phyloP scores from a whole-genome alignment of 1,284 basidiomycete species.

The Porogramme epimiltina region DNA sequence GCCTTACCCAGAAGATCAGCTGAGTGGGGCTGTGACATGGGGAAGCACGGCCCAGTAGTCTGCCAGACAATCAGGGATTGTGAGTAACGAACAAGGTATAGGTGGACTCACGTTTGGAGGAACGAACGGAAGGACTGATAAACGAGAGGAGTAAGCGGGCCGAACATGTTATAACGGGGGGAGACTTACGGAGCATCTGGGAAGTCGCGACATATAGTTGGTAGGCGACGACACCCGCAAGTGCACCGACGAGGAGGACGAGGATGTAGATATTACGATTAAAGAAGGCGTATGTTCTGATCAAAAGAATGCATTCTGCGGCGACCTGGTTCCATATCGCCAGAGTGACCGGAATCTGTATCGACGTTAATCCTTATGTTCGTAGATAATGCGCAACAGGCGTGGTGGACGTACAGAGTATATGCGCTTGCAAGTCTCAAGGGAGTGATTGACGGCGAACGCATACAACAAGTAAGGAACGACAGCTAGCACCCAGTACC shows the following conservation, averaged over 20 bases:
- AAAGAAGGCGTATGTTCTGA: slow-evolving; percentile 83
- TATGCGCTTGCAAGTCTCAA: slow-evolving; percentile 62
- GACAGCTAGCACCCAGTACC: slow-evolving; percentile 78
- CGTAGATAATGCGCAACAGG: slow-evolving; percentile 1
- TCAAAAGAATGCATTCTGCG: slow-evolving; percentile 76
- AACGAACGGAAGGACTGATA: slow-evolving; percentile 68
- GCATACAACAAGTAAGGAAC: slow-evolving; percentile 75
- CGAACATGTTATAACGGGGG: background rate
- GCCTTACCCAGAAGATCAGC: slow-evolving; percentile 71
- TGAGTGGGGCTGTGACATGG: slow-evolving; percentile 74
- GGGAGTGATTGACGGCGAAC: slow-evolving; percentile 67
- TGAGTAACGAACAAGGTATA: background rate
- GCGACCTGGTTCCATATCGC: slow-evolving; percentile 86
- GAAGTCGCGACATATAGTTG: slow-evolving; percentile 77
- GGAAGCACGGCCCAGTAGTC: slow-evolving; percentile 69
- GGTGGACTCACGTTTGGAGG: slow-evolving; percentile 26
- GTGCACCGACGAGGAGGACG: slow-evolving; percentile 56
- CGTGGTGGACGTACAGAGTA: slow-evolving; percentile 61
- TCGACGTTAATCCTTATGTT: slow-evolving; percentile 6
- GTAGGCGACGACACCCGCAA: slow-evolving; percentile 72
- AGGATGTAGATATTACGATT: slow-evolving; percentile 71
- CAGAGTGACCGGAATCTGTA: slow-evolving; percentile 71
- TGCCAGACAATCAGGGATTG: slow-evolving; percentile 27
- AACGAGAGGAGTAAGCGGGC: background rate
- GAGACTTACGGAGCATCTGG: slow-evolving; percentile 66